Base-by-base conservation (phyloP, 441 rosid species). In the Populus hybrid region DNA sequence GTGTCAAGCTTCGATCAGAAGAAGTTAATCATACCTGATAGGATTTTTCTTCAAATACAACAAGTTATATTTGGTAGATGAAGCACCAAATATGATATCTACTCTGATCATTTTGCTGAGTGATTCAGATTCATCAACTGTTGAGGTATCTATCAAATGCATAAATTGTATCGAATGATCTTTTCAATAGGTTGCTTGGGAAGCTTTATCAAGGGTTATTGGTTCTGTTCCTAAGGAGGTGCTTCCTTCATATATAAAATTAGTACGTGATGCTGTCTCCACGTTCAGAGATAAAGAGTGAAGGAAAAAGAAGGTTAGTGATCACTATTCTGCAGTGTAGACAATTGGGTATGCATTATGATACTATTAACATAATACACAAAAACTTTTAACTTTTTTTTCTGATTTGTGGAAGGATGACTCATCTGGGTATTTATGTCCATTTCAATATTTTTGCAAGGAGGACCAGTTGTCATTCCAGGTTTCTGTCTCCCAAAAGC, bases 401-500 rank as follows among this genome's bases (percentile, higher is more conserved):
- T 69, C 24, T 65, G 10, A 12, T 35, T 69, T 3, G n/a, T 18
- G 36, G 32, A 66, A 12, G 32, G 14, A 30, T 66, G 50, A 69
- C 35, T 38, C 35, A 66, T 66, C 32, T 6, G 1, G 34, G 2
- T 21, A 24, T 24, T 70, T 42, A 30, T 50, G 40, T 67, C 28
- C n/a, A 63, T 67, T 66, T 80, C 63, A 35, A 86, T 67, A 78
- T 68, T 77, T 77, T 76, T 87, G 83, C 92, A 93, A 98, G 99
- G 98, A 76, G 99, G 97, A 76, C 90, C 90, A 26, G 88, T 93
- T 83, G 89, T 95, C 68, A 92, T 97, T 81, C 91, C 98, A 74
- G 99, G 99, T 71, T 88, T 97, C 81, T 91, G 96, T 88, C 96
- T 92, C 70, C 95, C 94, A 61, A 97, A 95, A 89, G 94, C 99